Evolutionary conservation across 306 rosid genomes (phyloP).

Genomic region (Cucurbita maxima): DNA sequence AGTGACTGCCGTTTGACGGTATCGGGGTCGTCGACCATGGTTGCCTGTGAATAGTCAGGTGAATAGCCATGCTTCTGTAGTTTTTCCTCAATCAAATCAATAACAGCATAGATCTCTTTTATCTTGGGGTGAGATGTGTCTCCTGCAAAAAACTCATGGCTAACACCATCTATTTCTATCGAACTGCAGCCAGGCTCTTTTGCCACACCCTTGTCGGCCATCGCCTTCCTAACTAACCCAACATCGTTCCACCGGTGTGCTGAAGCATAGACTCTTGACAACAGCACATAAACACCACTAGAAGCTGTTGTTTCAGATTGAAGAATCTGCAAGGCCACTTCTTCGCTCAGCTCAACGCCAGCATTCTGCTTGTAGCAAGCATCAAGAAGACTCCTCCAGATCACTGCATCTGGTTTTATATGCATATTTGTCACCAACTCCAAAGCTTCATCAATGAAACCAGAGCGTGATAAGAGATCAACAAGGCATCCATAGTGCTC

Average conservation of each 20-base stretch:
- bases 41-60: conserved; percentile 42
- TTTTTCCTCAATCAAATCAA: conserved; percentile 37
- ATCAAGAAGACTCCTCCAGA: conserved; percentile 73
- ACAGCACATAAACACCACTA: conserved; percentile 58
- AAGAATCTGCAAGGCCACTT: conserved; percentile 43
- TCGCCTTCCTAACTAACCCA: conserved; percentile 49
- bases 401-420: conserved; percentile 53
- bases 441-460: conserved; percentile 44
- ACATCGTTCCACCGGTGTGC: conserved; percentile 59
- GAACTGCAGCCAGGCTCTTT: conserved; percentile 71
- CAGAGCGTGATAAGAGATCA: conserved; percentile 60
- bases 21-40: conserved; percentile 29
- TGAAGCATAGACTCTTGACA: conserved; percentile 66
- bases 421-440: conserved; percentile 52
- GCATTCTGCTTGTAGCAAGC: conserved; percentile 56
- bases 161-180: conserved; percentile 47
- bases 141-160: conserved; percentile 70
- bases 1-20: conserved; percentile 28
- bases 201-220: conserved; percentile 42
- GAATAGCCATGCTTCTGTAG: conserved; percentile 30
- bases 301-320: conserved; percentile 25
- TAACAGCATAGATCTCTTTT: conserved; percentile 26
- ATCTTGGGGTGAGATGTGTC: conserved; percentile 57
- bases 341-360: conserved; percentile 53
- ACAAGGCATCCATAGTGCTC: conserved; percentile 81